Percentiles rank a stretch among this genome's conserved stretches.
These are phyloP conservation scores for Chytridiales sp. DNA, from an alignment of 371 early-diverging fungal species.

Conservation along the genomic window DNA sequence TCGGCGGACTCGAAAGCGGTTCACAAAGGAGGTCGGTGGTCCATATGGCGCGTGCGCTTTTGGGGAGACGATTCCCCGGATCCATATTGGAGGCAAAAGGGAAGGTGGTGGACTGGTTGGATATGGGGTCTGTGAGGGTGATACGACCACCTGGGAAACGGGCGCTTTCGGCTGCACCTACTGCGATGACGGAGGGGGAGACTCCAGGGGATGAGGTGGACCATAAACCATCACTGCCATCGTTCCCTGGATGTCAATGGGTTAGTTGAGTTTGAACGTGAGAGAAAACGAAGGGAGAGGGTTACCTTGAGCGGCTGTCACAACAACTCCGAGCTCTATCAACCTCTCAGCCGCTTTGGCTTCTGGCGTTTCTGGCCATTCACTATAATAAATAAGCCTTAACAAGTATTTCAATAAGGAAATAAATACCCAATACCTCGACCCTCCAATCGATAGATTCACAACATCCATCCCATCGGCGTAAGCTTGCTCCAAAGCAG, in stretches of 20 bases:
- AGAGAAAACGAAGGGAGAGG: not conserved
- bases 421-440: no score
- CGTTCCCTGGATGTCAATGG: not conserved
- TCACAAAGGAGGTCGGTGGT: no score
- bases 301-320: slow-evolving; percentile 3
- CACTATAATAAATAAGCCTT: slow-evolving; percentile 70
- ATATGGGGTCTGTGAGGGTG: no score
- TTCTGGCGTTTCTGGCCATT: slow-evolving; percentile 8
- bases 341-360: not conserved
- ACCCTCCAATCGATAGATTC: no score
- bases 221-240: not conserved
- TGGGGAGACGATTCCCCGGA: no score
- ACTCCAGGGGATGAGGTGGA: not conserved
- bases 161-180: not conserved
- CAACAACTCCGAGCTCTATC: not conserved
- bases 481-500: slow-evolving; percentile 64
- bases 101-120: no score
- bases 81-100: no score
- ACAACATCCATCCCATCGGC: slow-evolving; percentile 57
- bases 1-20: no score
- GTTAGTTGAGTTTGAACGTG: not conserved
- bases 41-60: no score
- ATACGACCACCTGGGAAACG: not conserved
- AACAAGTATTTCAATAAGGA: no score
- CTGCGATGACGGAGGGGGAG: not conserved